These are phyloP conservation scores for Phoenix roebelenii DNA, from an alignment of 176 grass and related monocot genomes.

Conservation along the genomic window DNA sequence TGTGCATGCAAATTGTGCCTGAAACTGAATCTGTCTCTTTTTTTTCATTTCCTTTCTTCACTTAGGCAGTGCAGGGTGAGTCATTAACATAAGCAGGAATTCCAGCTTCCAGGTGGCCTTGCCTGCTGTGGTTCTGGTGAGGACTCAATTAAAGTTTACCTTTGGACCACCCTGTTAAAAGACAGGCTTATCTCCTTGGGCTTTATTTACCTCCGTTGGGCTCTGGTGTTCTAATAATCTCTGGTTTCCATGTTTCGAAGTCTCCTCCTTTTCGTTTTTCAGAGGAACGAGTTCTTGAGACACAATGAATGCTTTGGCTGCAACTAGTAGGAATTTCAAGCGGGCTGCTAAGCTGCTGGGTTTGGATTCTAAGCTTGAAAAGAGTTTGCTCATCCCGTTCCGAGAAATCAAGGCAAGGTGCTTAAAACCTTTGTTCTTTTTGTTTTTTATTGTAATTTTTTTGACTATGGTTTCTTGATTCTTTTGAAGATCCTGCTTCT, in stretches of 20 bases:
- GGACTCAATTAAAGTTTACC: too few species aligned
- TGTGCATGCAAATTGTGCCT: too few species aligned
- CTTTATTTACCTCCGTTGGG: not conserved
- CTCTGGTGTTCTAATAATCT: not conserved
- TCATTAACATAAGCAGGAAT: too few species aligned
- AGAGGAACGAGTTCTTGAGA: constrained; percentile 9
- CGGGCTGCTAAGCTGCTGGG: constrained; percentile 65
- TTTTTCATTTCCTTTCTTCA: too few species aligned
- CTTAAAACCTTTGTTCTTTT: not conserved
- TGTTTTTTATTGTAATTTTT: not conserved
- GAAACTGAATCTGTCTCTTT: too few species aligned
- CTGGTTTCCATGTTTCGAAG: too few species aligned
- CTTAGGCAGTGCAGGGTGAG: too few species aligned
- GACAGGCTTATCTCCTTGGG: too few species aligned
- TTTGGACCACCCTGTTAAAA: too few species aligned
- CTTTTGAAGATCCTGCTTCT: not conserved
- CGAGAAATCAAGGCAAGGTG: constrained; percentile 68
- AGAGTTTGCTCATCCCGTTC: constrained; percentile 79
- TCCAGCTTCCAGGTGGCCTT: too few species aligned
- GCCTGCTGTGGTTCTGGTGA: too few species aligned
- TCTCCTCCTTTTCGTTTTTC: constrained; percentile 1
- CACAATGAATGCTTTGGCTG: constrained; percentile 73
- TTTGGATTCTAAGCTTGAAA: constrained; percentile 72
- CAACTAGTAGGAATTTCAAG: constrained; percentile 77
- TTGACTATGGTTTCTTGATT: not conserved